phyloP scores from a whole-genome alignment of 345 rosid species.

The Salix koriyanagi region DNA sequence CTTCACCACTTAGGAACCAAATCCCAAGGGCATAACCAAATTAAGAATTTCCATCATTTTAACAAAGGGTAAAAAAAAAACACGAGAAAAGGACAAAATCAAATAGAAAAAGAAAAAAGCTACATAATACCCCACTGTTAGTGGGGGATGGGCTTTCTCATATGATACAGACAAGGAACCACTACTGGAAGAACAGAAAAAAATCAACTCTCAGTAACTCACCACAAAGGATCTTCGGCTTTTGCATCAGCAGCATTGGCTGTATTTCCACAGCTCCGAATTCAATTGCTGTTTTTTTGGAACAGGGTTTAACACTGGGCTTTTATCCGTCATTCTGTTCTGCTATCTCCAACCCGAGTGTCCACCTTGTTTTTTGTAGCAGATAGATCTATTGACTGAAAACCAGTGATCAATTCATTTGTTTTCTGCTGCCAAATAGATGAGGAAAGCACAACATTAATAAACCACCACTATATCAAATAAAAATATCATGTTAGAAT shows the following conservation, averaged over 20 bases:
- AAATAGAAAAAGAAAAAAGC: not conserved
- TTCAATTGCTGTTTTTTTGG: not conserved
- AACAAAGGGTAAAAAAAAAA: not conserved
- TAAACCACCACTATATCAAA: not conserved
- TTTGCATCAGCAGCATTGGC: not conserved
- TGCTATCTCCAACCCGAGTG: not conserved
- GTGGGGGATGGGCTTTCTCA: not conserved
- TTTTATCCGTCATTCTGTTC: not conserved
- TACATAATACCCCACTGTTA: not conserved
- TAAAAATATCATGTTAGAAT: not conserved
- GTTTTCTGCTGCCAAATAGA: constrained; percentile 8
- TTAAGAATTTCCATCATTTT: not conserved
- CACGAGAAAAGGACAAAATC: not conserved
- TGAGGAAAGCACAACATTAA: not conserved
- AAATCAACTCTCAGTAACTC: not conserved
- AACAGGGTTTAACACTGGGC: not conserved
- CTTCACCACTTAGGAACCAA: not conserved
- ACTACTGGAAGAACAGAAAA: too few species aligned
- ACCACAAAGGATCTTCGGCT: not conserved
- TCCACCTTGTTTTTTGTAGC: not conserved
- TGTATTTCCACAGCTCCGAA: not conserved
- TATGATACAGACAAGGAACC: not conserved
- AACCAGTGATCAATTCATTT: constrained; percentile 9
- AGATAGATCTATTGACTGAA: constrained; percentile 11
- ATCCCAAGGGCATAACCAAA: not conserved